A percentile compares a stretch with the other conserved stretches of the same genome.
Conservation (phyloP, 371 early-diverging fungal species). For the Apophysomyces elegans region DNA sequence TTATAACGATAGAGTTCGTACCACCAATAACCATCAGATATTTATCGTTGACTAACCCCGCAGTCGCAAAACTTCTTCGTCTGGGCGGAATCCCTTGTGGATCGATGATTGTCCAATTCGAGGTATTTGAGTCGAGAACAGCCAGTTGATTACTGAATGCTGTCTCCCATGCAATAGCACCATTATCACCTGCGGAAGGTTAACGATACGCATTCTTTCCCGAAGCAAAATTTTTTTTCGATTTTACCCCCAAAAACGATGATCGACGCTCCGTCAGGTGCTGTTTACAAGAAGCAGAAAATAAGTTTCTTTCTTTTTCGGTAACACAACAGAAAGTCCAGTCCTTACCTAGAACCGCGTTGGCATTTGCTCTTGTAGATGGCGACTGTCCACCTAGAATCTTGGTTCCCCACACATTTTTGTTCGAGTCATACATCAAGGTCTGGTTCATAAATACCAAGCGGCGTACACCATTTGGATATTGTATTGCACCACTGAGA, state of each 20-base stretch:
- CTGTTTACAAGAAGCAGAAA: conserved; percentile 9
- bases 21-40: conserved; percentile 10
- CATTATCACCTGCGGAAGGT: conserved; percentile 12
- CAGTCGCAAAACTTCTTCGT: conserved; percentile 16
- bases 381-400: background rate
- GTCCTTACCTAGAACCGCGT: conserved; percentile 15
- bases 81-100: conserved; percentile 21
- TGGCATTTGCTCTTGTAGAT: background rate
- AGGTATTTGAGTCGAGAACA: conserved; percentile 25
- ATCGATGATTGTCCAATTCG: conserved; percentile 22
- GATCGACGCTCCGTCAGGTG: conserved; percentile 17
- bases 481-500: background rate
- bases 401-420: background rate
- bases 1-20: background rate
- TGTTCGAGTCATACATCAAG: background rate
- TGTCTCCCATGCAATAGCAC: conserved; percentile 6
- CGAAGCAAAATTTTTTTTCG: background rate
- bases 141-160: conserved; percentile 16
- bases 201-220: background rate
- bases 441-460: background rate
- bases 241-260: conserved; percentile 21
- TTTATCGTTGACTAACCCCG: conserved; percentile 8
- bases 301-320: no score
- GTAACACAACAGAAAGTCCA: background rate
- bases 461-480: background rate